Conservation (phyloP, 345 rosid species). For the Cochlearia excelsa region DNA sequence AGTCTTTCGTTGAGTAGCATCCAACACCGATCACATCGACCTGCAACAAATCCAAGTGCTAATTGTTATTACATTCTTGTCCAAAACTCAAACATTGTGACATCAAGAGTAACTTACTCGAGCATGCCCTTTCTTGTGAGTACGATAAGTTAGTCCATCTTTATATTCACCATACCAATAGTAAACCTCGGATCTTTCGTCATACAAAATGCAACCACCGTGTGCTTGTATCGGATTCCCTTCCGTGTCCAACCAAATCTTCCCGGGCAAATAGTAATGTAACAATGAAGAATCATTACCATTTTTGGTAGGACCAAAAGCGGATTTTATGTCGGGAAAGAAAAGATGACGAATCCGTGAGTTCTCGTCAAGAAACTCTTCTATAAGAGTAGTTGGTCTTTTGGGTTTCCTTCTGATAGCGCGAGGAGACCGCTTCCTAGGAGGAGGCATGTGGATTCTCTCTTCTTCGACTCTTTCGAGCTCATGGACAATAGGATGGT, state of each 20-base stretch:
- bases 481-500: conserved; percentile 53
- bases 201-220: conserved; percentile 78
- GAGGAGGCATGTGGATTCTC: conserved; percentile 81
- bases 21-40: conserved; percentile 94
- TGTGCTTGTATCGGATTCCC: conserved; percentile 97
- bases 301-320: conserved; percentile 56
- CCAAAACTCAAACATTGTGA: too few species aligned
- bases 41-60: conserved; percentile 36
- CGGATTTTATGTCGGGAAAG: conserved; percentile 67
- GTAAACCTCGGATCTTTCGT: conserved; percentile 52
- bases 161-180: conserved; percentile 97
- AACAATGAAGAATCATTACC: conserved; percentile 44
- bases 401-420: conserved; percentile 88
- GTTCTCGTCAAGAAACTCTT: conserved; percentile 93
- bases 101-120: conserved; percentile 49
- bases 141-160: conserved; percentile 87
- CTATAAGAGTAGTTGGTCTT: conserved; percentile 61
- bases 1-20: conserved; percentile 92
- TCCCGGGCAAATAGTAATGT: conserved; percentile 57
- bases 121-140: conserved; percentile 71
- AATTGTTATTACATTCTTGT: too few species aligned
- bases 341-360: conserved; percentile 76
- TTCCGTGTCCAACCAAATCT: conserved; percentile 86
- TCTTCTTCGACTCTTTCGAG: conserved; percentile 85
- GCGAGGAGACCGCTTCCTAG: conserved; percentile 81